phyloP scores from a whole-genome alignment of 2,329 filamentous ascomycete species.

The Trichoderma gracile region DNA sequence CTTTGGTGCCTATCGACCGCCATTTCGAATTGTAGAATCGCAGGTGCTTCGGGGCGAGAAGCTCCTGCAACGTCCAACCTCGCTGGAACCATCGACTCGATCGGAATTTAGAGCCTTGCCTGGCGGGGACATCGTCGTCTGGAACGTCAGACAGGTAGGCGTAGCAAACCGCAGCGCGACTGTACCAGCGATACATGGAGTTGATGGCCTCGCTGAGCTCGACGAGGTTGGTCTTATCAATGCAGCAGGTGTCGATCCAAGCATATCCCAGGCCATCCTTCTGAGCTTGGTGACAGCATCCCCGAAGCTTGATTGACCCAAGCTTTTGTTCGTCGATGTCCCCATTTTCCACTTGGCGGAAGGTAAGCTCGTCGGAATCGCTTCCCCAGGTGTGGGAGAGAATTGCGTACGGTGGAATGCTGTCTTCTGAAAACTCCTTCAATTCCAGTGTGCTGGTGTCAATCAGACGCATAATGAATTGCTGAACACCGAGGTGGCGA shows the following conservation, averaged over 20 bases:
- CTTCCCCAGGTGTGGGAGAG: conserved; percentile 38
- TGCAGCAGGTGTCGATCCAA: conserved; percentile 31
- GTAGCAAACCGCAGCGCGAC: conserved; percentile 24
- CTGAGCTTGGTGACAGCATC: conserved; percentile 27
- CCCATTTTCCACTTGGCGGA: not conserved
- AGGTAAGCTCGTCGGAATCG: conserved; percentile 11
- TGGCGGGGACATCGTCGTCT: not conserved
- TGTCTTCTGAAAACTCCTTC: conserved; percentile 27
- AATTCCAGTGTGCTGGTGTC: conserved; percentile 29
- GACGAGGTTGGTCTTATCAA: conserved; percentile 27
- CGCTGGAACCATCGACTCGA: conserved; percentile 31
- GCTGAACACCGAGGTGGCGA: no score
- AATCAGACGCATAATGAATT: conserved; percentile 31
- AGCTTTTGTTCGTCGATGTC: not conserved
- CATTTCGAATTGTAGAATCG: conserved; percentile 31
- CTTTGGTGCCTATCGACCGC: conserved; percentile 22
- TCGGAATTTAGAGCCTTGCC: conserved; percentile 10
- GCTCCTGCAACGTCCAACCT: conserved; percentile 34
- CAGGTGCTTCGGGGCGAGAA: conserved; percentile 31
- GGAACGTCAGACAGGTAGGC: conserved; percentile 28
- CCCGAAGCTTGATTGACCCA: not conserved
- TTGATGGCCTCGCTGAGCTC: conserved; percentile 30
- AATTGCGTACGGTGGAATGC: conserved; percentile 34
- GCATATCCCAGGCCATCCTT: conserved; percentile 27
- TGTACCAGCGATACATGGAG: conserved; percentile 30